phyloP scores from a whole-genome alignment of 2,329 filamentous ascomycete species.

The Metarhizium guizhouense region DNA sequence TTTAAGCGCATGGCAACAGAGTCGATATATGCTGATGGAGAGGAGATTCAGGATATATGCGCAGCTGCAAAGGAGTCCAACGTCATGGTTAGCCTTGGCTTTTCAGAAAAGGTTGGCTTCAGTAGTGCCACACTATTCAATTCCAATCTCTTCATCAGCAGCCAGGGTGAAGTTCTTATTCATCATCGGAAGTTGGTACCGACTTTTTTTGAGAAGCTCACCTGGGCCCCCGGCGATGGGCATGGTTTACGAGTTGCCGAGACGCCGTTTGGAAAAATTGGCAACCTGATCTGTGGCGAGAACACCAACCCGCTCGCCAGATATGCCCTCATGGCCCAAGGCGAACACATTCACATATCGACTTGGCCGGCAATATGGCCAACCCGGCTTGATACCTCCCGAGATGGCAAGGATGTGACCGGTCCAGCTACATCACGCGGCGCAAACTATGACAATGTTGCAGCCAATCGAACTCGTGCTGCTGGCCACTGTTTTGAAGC shows the following conservation, averaged over 20 bases:
- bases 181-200: slow-evolving; percentile 47
- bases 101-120: slow-evolving; percentile 36
- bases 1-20: slow-evolving; percentile 37
- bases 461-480: slow-evolving; percentile 40
- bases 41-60: slow-evolving; percentile 33
- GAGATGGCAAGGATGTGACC: background rate
- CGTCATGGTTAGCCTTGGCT: slow-evolving; percentile 37
- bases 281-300: slow-evolving; percentile 45
- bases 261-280: slow-evolving; percentile 36
- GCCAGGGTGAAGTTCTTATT: slow-evolving; percentile 33
- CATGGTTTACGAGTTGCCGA: slow-evolving; percentile 37
- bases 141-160: slow-evolving; percentile 37
- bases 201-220: slow-evolving; percentile 48
- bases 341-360: slow-evolving; percentile 45
- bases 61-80: slow-evolving; percentile 25
- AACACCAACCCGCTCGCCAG: slow-evolving; percentile 48
- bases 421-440: rapidly evolving
- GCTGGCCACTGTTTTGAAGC: slow-evolving; percentile 50
- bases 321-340: slow-evolving; percentile 43
- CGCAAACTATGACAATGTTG: slow-evolving; percentile 42
- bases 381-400: slow-evolving; percentile 21
- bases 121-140: slow-evolving; percentile 42
- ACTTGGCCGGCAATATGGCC: slow-evolving; percentile 49
- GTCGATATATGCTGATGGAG: slow-evolving; percentile 35
- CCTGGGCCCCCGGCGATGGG: slow-evolving; percentile 44